Conservation (phyloP, 345 rosid species). For the Rhizophora mangle region DNA sequence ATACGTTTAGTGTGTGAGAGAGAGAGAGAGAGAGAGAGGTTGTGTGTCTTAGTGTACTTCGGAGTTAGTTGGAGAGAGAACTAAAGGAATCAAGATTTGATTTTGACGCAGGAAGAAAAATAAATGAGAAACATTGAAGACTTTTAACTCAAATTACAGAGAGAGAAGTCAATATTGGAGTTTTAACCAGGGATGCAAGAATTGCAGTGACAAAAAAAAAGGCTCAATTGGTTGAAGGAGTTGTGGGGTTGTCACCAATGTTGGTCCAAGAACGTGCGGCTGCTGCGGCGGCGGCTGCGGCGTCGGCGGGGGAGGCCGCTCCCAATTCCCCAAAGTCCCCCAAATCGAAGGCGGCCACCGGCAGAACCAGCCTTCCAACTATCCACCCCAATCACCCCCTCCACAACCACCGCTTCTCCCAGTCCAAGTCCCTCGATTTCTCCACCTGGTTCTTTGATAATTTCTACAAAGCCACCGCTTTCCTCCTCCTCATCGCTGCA, state of each 20-base stretch:
- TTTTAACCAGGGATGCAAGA: no score
- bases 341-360: slow-evolving; percentile 38
- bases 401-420: slow-evolving; percentile 44
- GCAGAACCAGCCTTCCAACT: slow-evolving; percentile 34
- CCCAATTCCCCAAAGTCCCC: slow-evolving; percentile 33
- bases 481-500: slow-evolving; percentile 51
- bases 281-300: slow-evolving; percentile 6
- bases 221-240: no score
- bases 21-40: neutral
- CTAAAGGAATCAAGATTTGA: neutral
- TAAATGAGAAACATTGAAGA: neutral
- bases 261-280: slow-evolving; percentile 77
- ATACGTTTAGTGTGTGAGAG: neutral
- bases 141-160: neutral
- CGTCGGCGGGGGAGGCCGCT: no score
- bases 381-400: slow-evolving; percentile 40
- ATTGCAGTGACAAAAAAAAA: no score
- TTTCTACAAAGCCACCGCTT: slow-evolving; percentile 41
- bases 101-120: neutral
- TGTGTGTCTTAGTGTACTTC: neutral
- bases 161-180: neutral
- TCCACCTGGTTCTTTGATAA: slow-evolving; percentile 74
- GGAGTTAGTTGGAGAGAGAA: neutral
- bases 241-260: slow-evolving; percentile 37
- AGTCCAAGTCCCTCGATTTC: slow-evolving; percentile 74